phyloP scores from a whole-genome alignment of 1,139 yeast genomes.

The Sugiyamaella novakii region DNA sequence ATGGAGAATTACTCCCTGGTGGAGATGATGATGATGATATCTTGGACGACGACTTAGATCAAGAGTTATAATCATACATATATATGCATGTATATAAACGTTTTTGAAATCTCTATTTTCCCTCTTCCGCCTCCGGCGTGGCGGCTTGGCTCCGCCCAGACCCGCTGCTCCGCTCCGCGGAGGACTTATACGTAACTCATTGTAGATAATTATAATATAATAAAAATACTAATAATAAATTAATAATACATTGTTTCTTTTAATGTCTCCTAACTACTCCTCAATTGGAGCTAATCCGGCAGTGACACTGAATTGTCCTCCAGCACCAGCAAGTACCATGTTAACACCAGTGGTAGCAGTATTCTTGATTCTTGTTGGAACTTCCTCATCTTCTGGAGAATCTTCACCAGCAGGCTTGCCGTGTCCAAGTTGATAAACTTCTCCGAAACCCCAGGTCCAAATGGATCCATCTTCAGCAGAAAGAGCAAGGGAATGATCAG shows the following conservation, averaged over 20 bases:
- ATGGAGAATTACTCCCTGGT: constrained; percentile 32
- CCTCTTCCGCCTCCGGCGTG: too few relatives aligned
- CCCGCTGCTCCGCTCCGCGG: too few relatives aligned
- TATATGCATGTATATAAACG: background rate
- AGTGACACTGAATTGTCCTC: constrained; percentile 92
- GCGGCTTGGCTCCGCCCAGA: too few relatives aligned
- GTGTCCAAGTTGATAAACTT: constrained; percentile 91
- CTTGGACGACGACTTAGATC: constrained; percentile 28
- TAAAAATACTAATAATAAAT: background rate
- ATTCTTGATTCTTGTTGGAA: constrained; percentile 76
- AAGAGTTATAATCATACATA: constrained; percentile 14
- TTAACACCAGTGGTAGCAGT: constrained; percentile 86
- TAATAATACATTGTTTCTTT: background rate
- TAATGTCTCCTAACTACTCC: too few relatives aligned
- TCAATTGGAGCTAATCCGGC: constrained; percentile 69
- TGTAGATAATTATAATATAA: background rate
- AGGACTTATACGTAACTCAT: too few relatives aligned
- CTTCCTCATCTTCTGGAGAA: constrained; percentile 45
- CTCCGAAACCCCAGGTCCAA: constrained; percentile 98
- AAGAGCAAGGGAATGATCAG: constrained; percentile 89
- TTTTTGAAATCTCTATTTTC: too few relatives aligned
- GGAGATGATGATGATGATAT: constrained; percentile 34
- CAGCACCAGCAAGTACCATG: constrained; percentile 75
- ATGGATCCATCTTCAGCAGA: constrained; percentile 75
- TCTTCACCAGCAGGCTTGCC: constrained; percentile 87